Conservation (phyloP, 352 stramenopile species). For the Phytophthora citricola region DNA sequence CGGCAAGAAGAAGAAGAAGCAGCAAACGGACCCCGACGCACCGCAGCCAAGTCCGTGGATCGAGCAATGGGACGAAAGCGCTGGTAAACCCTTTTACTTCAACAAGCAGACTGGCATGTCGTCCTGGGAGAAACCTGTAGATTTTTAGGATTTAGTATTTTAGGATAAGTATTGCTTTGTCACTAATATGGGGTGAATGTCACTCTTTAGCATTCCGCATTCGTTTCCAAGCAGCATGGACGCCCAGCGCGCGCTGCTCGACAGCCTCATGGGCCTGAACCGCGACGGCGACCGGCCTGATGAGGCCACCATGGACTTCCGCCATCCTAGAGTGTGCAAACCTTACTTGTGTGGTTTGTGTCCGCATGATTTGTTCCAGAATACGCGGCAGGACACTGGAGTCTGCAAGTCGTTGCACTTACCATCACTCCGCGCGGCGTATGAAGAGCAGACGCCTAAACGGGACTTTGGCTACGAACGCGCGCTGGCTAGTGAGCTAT, state of each 20-base stretch:
- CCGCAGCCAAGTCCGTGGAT: constrained; percentile 57
- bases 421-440: constrained; percentile 68
- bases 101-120: constrained; percentile 87
- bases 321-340: constrained; percentile 81
- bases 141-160: constrained; percentile 41
- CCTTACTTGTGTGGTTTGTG: constrained; percentile 84
- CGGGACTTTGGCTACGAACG: constrained; percentile 75
- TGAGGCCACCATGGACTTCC: constrained; percentile 81
- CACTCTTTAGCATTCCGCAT: too few species aligned
- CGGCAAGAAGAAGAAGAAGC: constrained; percentile 41
- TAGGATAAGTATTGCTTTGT: background rate
- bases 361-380: constrained; percentile 90
- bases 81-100: constrained; percentile 88
- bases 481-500: constrained; percentile 71
- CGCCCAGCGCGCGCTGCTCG: constrained; percentile 84
- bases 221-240: constrained; percentile 56
- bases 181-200: too few species aligned
- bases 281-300: constrained; percentile 86
- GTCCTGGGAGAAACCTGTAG: constrained; percentile 78
- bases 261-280: constrained; percentile 93
- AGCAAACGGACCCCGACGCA: constrained; percentile 17
- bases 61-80: constrained; percentile 80
- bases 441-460: constrained; percentile 47
- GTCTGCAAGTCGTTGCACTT: constrained; percentile 77
- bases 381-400: constrained; percentile 89